Conservation (phyloP, 1,284 basidiomycete genomes). For the Pseudozyma pruni region DNA sequence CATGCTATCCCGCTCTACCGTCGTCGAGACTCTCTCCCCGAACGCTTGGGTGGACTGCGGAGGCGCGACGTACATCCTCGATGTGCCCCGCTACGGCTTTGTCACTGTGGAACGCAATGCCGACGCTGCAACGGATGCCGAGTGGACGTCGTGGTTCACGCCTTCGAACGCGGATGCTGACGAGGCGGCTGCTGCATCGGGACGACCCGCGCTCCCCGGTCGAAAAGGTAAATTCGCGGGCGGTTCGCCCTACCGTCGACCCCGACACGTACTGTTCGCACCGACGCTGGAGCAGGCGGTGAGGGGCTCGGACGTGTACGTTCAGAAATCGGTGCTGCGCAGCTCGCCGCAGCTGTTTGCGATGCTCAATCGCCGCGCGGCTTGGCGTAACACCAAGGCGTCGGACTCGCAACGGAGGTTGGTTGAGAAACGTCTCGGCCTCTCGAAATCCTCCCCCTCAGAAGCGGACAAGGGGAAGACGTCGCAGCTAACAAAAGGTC, state of each 20-base stretch:
- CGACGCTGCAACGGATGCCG: slow-evolving; percentile 35
- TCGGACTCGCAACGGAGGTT: slow-evolving; percentile 76
- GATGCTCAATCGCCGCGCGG: slow-evolving; percentile 69
- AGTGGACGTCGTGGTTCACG: slow-evolving; percentile 41
- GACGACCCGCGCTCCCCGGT: not conserved
- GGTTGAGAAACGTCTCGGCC: slow-evolving; percentile 73
- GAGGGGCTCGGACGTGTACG: slow-evolving; percentile 78
- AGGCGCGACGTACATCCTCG: slow-evolving; percentile 78
- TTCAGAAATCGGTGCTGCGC: slow-evolving; percentile 72
- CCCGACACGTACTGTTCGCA: slow-evolving; percentile 28
- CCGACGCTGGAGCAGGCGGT: slow-evolving; percentile 71
- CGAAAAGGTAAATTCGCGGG: slow-evolving; percentile 2
- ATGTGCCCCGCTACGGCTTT: slow-evolving; percentile 78
- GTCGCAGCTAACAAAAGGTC: slow-evolving; percentile 49
- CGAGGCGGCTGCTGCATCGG: slow-evolving; percentile 37
- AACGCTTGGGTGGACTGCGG: slow-evolving; percentile 87
- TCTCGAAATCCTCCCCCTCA: slow-evolving; percentile 12
- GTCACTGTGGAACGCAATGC: slow-evolving; percentile 75
- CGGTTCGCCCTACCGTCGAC: slow-evolving; percentile 45
- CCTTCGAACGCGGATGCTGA: slow-evolving; percentile 42
- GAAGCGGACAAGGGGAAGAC: slow-evolving; percentile 33
- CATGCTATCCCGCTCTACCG: slow-evolving; percentile 71
- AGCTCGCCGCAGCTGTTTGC: slow-evolving; percentile 59
- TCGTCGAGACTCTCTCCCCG: slow-evolving; percentile 72
- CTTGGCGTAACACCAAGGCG: slow-evolving; percentile 79